phyloP scores from a whole-genome alignment of 1,139 yeast genomes.

The Yamadazyma siamensis region DNA sequence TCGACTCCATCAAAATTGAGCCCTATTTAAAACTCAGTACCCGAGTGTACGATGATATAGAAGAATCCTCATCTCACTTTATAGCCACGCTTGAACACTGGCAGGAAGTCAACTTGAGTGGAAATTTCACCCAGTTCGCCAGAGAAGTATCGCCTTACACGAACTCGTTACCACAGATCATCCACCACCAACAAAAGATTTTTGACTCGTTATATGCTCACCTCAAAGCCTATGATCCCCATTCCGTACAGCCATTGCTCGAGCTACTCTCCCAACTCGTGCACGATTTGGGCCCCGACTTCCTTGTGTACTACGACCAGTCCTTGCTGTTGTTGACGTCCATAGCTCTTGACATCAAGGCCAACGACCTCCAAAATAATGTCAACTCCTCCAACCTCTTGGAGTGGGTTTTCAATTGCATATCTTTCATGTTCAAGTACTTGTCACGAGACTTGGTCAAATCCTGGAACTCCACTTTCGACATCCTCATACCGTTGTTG shows the following conservation, averaged over 20 bases:
- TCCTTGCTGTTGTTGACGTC: slow-evolving; percentile 51
- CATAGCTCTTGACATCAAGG: slow-evolving; percentile 47
- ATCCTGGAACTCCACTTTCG: slow-evolving; percentile 68
- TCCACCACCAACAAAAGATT: slow-evolving; percentile 67
- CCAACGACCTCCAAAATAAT: slow-evolving; percentile 42
- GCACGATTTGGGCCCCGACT: slow-evolving; percentile 92
- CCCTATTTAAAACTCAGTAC: slow-evolving; percentile 65
- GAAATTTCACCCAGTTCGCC: slow-evolving; percentile 63
- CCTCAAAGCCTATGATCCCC: slow-evolving; percentile 55
- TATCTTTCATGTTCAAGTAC: slow-evolving; percentile 89
- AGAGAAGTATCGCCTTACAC: slow-evolving; percentile 51
- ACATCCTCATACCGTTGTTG: slow-evolving; percentile 62
- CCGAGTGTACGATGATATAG: slow-evolving; percentile 68
- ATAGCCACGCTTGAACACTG: slow-evolving; percentile 78
- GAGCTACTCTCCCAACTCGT: slow-evolving; percentile 83
- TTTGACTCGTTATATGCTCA: slow-evolving; percentile 51
- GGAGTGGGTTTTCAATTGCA: slow-evolving; percentile 80
- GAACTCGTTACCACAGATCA: slow-evolving; percentile 76
- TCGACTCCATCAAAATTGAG: slow-evolving; percentile 82
- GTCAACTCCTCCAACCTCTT: slow-evolving; percentile 59
- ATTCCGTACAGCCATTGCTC: slow-evolving; percentile 76
- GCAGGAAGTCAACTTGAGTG: slow-evolving; percentile 82
- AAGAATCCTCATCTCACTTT: slow-evolving; percentile 62
- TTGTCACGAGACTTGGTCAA: slow-evolving; percentile 59
- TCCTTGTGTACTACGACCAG: slow-evolving; percentile 61